Percentiles rank a stretch among this genome's conserved stretches.
Conservation (phyloP, 768 basidiomycete species). For the Ephemerocybe angulata region DNA sequence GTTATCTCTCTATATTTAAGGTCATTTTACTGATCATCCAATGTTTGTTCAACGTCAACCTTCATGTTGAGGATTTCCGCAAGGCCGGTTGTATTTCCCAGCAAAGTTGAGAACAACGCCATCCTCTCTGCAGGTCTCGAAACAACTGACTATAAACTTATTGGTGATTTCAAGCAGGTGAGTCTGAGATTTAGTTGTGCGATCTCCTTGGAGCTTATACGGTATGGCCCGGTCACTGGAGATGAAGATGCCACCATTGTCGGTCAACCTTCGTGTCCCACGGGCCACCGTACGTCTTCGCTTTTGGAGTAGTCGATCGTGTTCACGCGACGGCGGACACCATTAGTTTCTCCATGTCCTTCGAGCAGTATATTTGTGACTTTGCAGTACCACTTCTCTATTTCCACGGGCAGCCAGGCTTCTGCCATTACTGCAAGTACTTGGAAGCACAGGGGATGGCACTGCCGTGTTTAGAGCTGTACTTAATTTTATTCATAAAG, state of each 20-base stretch:
- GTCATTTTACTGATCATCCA: background rate
- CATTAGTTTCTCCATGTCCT: background rate
- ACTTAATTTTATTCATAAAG: too few relatives aligned
- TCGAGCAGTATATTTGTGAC: background rate
- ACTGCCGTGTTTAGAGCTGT: too few relatives aligned
- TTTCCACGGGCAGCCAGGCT: too few relatives aligned
- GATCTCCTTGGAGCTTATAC: background rate
- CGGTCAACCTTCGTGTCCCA: background rate
- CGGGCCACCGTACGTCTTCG: background rate
- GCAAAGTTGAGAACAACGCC: background rate
- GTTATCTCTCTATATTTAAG: background rate
- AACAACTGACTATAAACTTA: background rate
- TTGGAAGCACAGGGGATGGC: too few relatives aligned
- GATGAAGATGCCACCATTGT: background rate
- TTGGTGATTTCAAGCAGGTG: conserved; percentile 1
- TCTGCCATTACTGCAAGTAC: too few relatives aligned
- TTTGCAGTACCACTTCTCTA: too few relatives aligned
- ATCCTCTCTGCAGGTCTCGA: background rate
- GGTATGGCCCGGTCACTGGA: background rate
- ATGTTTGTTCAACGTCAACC: background rate
- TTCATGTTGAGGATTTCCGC: background rate
- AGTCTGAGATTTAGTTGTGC: background rate
- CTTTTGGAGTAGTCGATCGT: background rate
- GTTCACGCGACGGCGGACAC: background rate
- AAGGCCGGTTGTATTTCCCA: background rate